Evolutionary conservation across 176 grass and related monocot species (phyloP).

Genomic region (Eragrostis curvula): DNA sequence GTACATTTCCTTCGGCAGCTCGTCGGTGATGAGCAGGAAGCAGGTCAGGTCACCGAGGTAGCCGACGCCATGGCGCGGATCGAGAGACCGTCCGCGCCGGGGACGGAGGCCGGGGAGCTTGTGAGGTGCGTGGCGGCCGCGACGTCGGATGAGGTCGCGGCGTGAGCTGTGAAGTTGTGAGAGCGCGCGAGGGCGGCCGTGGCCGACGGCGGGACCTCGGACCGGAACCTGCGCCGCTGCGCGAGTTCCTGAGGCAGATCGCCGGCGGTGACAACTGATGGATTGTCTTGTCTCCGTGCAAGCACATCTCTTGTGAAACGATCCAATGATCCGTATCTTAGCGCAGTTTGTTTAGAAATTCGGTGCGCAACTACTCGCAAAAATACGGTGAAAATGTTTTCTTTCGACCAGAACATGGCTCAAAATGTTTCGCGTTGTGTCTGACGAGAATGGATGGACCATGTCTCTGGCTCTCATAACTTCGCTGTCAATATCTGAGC

Average conservation of each 20-base stretch:
- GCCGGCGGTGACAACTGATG: background rate
- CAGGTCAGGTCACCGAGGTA: slow-evolving; percentile 70
- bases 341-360: too few species aligned
- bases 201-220: slow-evolving; percentile 35
- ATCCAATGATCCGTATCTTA: too few species aligned
- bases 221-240: slow-evolving; percentile 38
- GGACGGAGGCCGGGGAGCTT: slow-evolving; percentile 35
- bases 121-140: slow-evolving; percentile 45
- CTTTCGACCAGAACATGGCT: too few species aligned
- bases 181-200: slow-evolving; percentile 34
- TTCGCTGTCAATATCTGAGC: too few species aligned
- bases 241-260: slow-evolving; percentile 35
- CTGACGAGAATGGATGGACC: too few species aligned
- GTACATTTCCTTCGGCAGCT: slow-evolving; percentile 87
- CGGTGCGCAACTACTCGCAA: too few species aligned
- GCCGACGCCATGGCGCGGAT: slow-evolving; percentile 29
- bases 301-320: too few species aligned
- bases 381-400: too few species aligned
- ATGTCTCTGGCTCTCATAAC: too few species aligned
- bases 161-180: slow-evolving; percentile 48
- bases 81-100: slow-evolving; percentile 31
- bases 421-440: too few species aligned
- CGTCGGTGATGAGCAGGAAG: slow-evolving; percentile 47
- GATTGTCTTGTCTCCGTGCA: too few species aligned
- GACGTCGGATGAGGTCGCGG: slow-evolving; percentile 35